These are phyloP conservation scores for Malassezia japonica DNA, from an alignment of 1,284 basidiomycete species.

Conservation along the genomic window DNA sequence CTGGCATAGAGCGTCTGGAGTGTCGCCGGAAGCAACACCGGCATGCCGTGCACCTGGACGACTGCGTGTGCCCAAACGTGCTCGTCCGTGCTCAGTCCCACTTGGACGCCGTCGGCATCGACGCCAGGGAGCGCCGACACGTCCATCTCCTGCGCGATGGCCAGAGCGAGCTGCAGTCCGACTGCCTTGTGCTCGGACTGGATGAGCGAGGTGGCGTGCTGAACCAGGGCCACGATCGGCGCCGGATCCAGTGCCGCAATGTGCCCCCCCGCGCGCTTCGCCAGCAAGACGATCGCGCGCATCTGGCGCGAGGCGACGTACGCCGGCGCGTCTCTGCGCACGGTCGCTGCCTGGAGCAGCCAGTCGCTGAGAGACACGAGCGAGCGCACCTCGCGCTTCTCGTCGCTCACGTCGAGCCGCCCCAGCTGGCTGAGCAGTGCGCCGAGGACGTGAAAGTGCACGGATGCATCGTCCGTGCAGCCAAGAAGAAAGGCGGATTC, in stretches of 20 bases:
- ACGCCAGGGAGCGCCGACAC: background rate
- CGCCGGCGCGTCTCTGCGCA: background rate
- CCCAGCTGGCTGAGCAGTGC: slow-evolving; percentile 1
- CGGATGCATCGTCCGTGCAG: background rate
- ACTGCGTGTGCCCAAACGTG: slow-evolving; percentile 34
- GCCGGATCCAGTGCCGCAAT: background rate
- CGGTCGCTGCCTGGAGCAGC: slow-evolving; percentile 8
- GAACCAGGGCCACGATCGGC: background rate
- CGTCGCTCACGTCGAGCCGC: background rate
- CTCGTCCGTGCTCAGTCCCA: slow-evolving; percentile 27
- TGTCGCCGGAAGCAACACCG: slow-evolving; percentile 1
- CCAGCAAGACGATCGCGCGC: slow-evolving; percentile 4
- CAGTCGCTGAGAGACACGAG: slow-evolving; percentile 11
- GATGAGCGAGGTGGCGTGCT: background rate
- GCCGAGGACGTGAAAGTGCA: slow-evolving; percentile 15
- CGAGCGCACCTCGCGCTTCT: background rate
- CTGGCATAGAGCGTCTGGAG: background rate
- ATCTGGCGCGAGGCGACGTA: background rate
- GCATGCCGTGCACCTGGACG: slow-evolving; percentile 13
- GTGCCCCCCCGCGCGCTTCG: slow-evolving; percentile 6
- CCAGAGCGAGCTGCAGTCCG: slow-evolving; percentile 1
- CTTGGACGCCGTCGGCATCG: background rate
- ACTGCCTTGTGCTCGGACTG: background rate
- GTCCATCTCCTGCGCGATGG: slow-evolving; percentile 3
- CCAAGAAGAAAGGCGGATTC: slow-evolving; percentile 1